Base-by-base conservation (phyloP, 345 rosid species). In the Boechera divaricarpa region DNA sequence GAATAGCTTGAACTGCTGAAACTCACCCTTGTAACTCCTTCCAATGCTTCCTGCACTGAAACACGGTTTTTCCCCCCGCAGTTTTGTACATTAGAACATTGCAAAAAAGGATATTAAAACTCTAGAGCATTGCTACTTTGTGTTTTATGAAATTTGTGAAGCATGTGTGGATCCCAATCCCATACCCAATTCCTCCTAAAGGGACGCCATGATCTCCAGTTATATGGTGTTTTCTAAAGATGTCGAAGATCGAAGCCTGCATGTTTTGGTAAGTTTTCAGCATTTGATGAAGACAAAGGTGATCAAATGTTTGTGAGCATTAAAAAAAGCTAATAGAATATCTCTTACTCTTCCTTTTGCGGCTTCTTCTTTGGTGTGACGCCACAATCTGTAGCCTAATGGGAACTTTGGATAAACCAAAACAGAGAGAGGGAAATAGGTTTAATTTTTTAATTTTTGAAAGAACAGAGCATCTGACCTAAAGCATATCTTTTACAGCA, bases 181-280 rank as follows among this genome's bases (percentile, higher is more conserved):
- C 86, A 15, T 89, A 91, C 97, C 97, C 97, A 74, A 91, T 85
- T 18, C 94, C 92, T 1, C 97, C 97, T 73, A 91, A 57, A 69
- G 97, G 92, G 67, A 91, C 69, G 1, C 90, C 97, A 48, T 87
- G 93, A 75, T 85, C 89, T 77, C 90, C 82, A 1, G 90, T 83
- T 56, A 83, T 12, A 66, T 61, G 75, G 28, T 70, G 91, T 77
- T 83, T 87, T 69, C 82, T 85, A 63, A 77, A 70, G 54, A 84
- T 77, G 58, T 90, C 88, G 53, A 85, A 86, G 58, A 90, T 80
- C 7, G 90, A 36, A 35, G 75, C 76, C 96, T 90, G 83, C 62
- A 67, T 8, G 15, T 24, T 68, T 42, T 21, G 1, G 2, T 1
- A 38, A 28, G n/a, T 32, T 41, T 29, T 69, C 29, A 69, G 10